Base-by-base conservation (phyloP, 2,329 filamentous ascomycete species). In the Arthrobotrys sphaeroides region DNA sequence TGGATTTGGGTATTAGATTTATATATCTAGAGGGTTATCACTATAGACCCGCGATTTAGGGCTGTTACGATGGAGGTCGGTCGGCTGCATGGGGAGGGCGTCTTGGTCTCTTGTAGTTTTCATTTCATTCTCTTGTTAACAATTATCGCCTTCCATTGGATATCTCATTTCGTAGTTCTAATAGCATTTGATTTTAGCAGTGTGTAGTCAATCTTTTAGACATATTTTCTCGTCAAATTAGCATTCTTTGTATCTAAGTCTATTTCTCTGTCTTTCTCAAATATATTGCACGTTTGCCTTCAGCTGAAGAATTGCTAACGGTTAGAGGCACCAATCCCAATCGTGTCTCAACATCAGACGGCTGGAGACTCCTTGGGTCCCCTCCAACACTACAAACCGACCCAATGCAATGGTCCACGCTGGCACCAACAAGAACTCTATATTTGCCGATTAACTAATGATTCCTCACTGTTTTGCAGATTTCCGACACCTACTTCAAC, bases 41-140 rank as follows among this genome's bases (percentile, higher is more conserved):
- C n/a, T 18, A 40, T 38, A 55, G n/a, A 12, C 42, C 16, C 38
- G n/a, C n/a, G 24, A 38, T 20, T 47, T 3, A 33, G 42, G 28
- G 67, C 31, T 38, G 40, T 43, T 22, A 36, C 24, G 57, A 45
- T 26, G 16, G 18, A 26, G 36, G 49, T 51, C 57, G 57, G 49
- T 67, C 67, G 59, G 59, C 45, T 57, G 69, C 69, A 73, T 73
- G 53, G 42, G 47, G 68, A 61, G 53, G 60, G 69, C 61, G 61
- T 61, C 51, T 53, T 45, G 47, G 59, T 43, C 18, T 43, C 43
- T 26, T 61, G 55, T 65, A 38, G 13, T 45, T 55, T 55, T 40
- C 22, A 53, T 28, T 69, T 51, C n/a, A 47, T 51, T 49, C 49
- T 28, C 28, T 31, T 53, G 20, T 60, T 42, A 24, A 10, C 28